Evolutionary conservation across 345 rosid species (phyloP).

Genomic region (Murraya koenigii): DNA sequence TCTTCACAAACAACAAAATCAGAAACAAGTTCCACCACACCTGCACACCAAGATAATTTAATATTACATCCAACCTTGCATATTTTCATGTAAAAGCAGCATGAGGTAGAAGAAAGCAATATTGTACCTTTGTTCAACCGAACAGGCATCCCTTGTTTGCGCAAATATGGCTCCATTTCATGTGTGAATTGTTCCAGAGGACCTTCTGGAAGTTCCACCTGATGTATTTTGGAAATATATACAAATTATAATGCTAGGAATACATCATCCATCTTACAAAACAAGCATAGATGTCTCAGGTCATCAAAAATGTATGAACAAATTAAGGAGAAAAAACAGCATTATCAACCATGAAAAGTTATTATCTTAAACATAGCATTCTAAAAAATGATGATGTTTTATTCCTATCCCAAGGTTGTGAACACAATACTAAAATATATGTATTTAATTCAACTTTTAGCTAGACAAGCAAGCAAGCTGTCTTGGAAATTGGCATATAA

Average conservation of each 20-base stretch:
- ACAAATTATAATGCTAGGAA: neutral
- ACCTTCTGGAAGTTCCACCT: conserved; percentile 90
- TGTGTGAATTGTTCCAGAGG: conserved; percentile 87
- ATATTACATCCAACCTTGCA: neutral
- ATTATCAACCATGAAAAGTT: neutral
- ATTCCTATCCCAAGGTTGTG: neutral
- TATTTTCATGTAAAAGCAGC: neutral
- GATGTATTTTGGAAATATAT: conserved; percentile 13
- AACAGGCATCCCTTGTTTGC: conserved; percentile 97
- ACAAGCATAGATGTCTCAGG: neutral
- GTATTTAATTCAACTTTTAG: neutral
- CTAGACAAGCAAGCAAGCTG: neutral
- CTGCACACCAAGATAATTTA: conserved; percentile 31
- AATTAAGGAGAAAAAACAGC: too few relatives aligned
- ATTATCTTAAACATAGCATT: neutral
- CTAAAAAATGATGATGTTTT: neutral
- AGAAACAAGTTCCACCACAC: conserved; percentile 84
- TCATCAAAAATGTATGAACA: neutral
- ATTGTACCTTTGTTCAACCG: conserved; percentile 77
- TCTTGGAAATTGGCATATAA: neutral
- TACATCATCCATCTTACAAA: neutral
- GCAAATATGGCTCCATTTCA: conserved; percentile 96
- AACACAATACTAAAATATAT: neutral
- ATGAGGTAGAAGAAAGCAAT: conserved; percentile 3
- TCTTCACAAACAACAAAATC: conserved; percentile 91